These are phyloP conservation scores for Hypoxylon lenormandii DNA, from an alignment of 495 filamentous ascomycete species.

Conservation along the genomic window DNA sequence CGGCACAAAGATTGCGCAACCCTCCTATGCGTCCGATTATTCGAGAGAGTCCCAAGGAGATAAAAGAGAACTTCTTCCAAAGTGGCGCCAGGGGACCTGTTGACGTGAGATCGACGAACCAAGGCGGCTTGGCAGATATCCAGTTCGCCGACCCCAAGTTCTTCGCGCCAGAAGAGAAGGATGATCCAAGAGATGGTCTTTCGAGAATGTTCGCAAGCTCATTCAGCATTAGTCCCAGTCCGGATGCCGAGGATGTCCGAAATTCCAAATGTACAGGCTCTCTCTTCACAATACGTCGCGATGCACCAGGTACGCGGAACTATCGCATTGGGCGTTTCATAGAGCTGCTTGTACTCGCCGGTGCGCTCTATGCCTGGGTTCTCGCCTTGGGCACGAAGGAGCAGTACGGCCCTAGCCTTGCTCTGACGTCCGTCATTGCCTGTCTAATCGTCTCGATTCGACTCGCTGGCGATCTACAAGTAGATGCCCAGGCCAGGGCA, in stretches of 20 bases:
- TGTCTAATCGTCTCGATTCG: conserved; percentile 47
- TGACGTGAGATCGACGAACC: conserved; percentile 26
- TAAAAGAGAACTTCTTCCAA: conserved; percentile 62
- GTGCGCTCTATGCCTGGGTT: conserved; percentile 41
- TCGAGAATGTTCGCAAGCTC: conserved; percentile 51
- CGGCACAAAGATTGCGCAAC: conserved; percentile 72
- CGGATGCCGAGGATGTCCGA: conserved; percentile 35
- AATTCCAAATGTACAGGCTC: not conserved
- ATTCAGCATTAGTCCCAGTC: conserved; percentile 49
- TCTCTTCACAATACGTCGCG: conserved; percentile 10
- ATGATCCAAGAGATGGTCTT: conserved; percentile 50
- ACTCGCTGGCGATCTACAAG: conserved; percentile 46
- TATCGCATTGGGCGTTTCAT: conserved; percentile 22
- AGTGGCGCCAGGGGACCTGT: conserved; percentile 31
- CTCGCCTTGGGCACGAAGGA: conserved; percentile 40
- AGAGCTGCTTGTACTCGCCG: conserved; percentile 42
- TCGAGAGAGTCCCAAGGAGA: conserved; percentile 56
- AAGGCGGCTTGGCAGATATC: conserved; percentile 29
- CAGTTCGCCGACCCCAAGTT: conserved; percentile 46
- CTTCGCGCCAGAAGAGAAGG: conserved; percentile 44
- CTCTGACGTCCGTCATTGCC: conserved; percentile 41
- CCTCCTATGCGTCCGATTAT: conserved; percentile 66
- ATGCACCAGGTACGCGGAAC: conserved; percentile 8
- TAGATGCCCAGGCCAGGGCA: conserved; percentile 35
- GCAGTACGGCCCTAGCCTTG: conserved; percentile 43